Evolutionary conservation across 2,329 filamentous ascomycete species (phyloP).

Genomic region (Alternaria tenuissima): DNA sequence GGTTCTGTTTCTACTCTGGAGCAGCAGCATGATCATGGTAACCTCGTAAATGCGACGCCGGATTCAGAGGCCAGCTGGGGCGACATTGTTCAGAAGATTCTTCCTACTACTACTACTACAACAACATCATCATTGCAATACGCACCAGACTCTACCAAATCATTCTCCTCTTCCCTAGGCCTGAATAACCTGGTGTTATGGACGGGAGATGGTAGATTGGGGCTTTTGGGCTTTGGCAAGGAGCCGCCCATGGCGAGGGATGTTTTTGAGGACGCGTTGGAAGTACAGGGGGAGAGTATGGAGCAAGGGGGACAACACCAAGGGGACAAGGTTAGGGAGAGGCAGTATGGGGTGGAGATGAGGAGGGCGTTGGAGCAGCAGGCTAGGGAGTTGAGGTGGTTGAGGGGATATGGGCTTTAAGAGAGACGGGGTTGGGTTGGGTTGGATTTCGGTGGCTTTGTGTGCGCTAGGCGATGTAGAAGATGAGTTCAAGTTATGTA

Average conservation of each 20-base stretch:
- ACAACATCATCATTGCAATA: conserved; percentile 36
- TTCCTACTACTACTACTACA: conserved; percentile 60
- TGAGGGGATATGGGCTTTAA: conserved; percentile 70
- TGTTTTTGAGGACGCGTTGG: conserved; percentile 45
- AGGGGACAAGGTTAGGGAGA: conserved; percentile 61
- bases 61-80: conserved; percentile 9
- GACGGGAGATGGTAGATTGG: conserved; percentile 83
- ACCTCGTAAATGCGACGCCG: conserved; percentile 3
- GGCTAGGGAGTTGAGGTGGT: conserved; percentile 79
- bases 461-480: no score
- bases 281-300: conserved; percentile 47
- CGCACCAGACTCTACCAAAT: conserved; percentile 6
- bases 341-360: conserved; percentile 74
- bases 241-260: conserved; percentile 37
- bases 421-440: neutral
- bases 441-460: no score
- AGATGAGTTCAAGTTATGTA: no score
- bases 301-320: neutral
- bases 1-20: neutral
- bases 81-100: conserved; percentile 82
- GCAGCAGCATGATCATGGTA: neutral
- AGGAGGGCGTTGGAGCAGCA: conserved; percentile 76
- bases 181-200: conserved; percentile 79
- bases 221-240: conserved; percentile 66
- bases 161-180: conserved; percentile 25